Evolutionary conservation across 164 flowering plant species (phyloP).

Genomic region (Platanus orientalis): DNA sequence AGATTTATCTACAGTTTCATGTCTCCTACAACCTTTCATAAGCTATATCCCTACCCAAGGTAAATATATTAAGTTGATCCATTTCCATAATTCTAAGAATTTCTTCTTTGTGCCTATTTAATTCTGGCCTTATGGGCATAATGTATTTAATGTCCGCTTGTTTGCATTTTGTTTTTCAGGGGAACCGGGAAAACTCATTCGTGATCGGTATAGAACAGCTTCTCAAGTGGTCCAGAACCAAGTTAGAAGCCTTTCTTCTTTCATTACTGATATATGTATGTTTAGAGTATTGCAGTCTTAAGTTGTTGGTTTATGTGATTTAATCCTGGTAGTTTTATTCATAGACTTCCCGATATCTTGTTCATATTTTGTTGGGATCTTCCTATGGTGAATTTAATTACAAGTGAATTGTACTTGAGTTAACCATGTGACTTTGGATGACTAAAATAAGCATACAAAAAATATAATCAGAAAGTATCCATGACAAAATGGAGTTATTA

Average conservation of each 20-base stretch:
- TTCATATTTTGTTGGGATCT: too few species aligned
- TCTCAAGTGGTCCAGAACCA: conserved; percentile 96
- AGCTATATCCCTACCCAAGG: not conserved
- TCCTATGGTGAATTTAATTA: too few species aligned
- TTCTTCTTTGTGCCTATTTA: not conserved
- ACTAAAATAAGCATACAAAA: too few species aligned
- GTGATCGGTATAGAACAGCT: conserved; percentile 93
- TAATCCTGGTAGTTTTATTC: not conserved
- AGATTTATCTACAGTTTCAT: not conserved
- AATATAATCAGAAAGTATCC: too few species aligned
- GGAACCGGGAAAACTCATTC: conserved; percentile 85
- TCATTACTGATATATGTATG: conserved; percentile 50
- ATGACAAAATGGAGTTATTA: too few species aligned
- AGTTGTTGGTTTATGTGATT: not conserved
- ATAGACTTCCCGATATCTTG: not conserved
- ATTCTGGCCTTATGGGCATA: not conserved
- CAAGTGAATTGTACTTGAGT: too few species aligned
- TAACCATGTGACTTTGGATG: too few species aligned
- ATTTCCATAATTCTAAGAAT: not conserved
- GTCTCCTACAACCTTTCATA: not conserved
- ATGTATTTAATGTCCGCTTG: not conserved
- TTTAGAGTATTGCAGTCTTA: conserved; percentile 21
- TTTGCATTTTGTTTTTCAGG: conserved; percentile 41
- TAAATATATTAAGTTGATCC: not conserved
- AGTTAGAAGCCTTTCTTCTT: conserved; percentile 73